phyloP scores from a whole-genome alignment of 192 early-diverging fungal genomes.

The Coemansia sp. region DNA sequence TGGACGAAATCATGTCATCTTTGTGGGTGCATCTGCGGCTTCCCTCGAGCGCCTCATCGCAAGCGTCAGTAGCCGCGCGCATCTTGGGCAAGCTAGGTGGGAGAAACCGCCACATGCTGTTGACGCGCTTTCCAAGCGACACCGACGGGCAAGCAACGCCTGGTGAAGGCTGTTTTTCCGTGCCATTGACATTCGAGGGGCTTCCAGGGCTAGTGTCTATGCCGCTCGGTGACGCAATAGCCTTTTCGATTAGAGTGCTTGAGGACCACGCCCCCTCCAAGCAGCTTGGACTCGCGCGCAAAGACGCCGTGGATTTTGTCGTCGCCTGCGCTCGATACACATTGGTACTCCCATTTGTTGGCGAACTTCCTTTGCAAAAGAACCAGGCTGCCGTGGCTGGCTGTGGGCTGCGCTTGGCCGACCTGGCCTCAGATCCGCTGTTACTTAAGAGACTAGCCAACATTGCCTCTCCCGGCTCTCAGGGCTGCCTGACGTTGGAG shows the following conservation, averaged over 20 bases:
- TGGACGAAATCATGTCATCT: slow-evolving; percentile 90
- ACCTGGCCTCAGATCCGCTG: slow-evolving; percentile 19
- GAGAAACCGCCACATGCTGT: slow-evolving; percentile 84
- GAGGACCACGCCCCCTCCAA: slow-evolving; percentile 17
- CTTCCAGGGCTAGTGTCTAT: slow-evolving; percentile 33
- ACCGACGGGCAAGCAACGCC: not conserved
- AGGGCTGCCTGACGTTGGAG: slow-evolving; percentile 43
- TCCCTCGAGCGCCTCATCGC: slow-evolving; percentile 75
- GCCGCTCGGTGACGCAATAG: slow-evolving; percentile 35
- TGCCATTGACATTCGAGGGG: slow-evolving; percentile 37
- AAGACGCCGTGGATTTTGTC: slow-evolving; percentile 41
- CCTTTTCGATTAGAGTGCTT: slow-evolving; percentile 30
- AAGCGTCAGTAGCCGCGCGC: slow-evolving; percentile 81
- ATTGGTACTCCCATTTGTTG: slow-evolving; percentile 20
- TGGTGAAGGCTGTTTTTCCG: slow-evolving; percentile 6
- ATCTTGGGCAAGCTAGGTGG: slow-evolving; percentile 99
- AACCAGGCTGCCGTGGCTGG: not conserved
- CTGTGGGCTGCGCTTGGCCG: slow-evolving; percentile 15
- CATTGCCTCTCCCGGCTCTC: slow-evolving; percentile 37
- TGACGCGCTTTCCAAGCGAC: slow-evolving; percentile 33
- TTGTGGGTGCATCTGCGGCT: slow-evolving; percentile 91
- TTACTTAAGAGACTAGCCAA: slow-evolving; percentile 35
- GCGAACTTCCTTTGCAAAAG: not conserved
- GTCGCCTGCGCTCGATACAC: slow-evolving; percentile 36
- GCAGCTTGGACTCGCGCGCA: slow-evolving; percentile 25